Conservation (phyloP, 768 basidiomycete species). For the Phaeolepiota aurea region DNA sequence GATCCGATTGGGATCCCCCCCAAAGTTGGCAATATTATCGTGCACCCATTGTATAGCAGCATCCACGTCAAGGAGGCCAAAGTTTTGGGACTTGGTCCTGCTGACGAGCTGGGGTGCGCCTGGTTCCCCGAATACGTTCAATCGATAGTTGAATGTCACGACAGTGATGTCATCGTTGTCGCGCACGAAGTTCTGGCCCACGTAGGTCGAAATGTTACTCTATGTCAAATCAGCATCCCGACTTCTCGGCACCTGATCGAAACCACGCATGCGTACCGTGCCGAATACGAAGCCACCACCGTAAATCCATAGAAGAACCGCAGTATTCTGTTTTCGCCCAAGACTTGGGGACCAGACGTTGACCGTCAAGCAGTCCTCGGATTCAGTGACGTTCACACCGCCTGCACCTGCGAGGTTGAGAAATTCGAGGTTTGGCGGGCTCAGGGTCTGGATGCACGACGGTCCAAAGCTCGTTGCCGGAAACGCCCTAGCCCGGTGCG, state of each 20-base stretch:
- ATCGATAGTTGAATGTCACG: constrained; percentile 29
- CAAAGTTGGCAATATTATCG: constrained; percentile 37
- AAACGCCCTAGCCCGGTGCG: constrained; percentile 10
- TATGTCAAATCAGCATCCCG: constrained; percentile 4
- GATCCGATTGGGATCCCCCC: constrained; percentile 29
- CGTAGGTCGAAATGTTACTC: constrained; percentile 19
- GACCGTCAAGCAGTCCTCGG: constrained; percentile 26
- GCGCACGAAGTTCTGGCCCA: constrained; percentile 21
- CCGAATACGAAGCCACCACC: constrained; percentile 28
- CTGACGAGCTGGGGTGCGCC: constrained; percentile 26
- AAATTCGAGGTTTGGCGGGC: constrained; percentile 14
- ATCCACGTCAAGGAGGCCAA: constrained; percentile 27
- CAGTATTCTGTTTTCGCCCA: constrained; percentile 21
- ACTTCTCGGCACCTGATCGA: background rate
- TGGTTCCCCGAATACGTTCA: constrained; percentile 31
- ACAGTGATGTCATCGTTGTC: constrained; percentile 25
- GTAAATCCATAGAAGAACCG: constrained; percentile 28
- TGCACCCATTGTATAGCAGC: constrained; percentile 41
- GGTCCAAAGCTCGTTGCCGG: constrained; percentile 19
- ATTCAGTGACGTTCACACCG: constrained; percentile 18
- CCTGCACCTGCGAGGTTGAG: constrained; percentile 15
- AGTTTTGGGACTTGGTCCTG: constrained; percentile 21
- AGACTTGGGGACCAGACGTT: constrained; percentile 30
- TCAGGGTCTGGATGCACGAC: constrained; percentile 19
- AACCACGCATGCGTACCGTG: constrained; percentile 12